These are phyloP conservation scores for Fraxinus americana DNA, from an alignment of 257 asterid species.

Conservation along the genomic window DNA sequence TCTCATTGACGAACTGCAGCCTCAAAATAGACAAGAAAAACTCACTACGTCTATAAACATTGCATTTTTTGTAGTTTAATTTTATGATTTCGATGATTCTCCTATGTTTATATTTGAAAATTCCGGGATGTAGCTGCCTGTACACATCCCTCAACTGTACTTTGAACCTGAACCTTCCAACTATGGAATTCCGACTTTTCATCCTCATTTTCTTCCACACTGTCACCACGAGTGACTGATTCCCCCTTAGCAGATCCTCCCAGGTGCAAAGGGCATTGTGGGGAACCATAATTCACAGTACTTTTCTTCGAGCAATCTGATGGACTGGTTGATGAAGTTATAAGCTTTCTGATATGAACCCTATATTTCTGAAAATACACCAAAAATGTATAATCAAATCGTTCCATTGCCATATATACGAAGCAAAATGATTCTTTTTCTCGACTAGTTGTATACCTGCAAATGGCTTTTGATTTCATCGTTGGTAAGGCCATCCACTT, in stretches of 20 bases:
- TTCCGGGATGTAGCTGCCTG: no score
- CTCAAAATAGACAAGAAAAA: neutral
- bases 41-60: neutral
- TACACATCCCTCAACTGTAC: no score
- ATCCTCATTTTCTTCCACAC: conserved; percentile 38
- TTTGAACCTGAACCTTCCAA: no score
- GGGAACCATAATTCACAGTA: conserved; percentile 30
- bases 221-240: conserved; percentile 32
- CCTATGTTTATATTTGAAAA: no score
- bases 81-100: no score
- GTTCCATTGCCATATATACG: neutral
- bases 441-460: conserved; percentile 23
- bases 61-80: no score
- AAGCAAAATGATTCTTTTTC: neutral
- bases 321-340: conserved; percentile 17
- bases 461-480: conserved; percentile 53
- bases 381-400: no score
- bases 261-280: conserved; percentile 44
- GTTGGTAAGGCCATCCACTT: conserved; percentile 40
- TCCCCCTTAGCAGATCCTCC: conserved; percentile 31
- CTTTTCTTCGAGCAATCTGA: conserved; percentile 6
- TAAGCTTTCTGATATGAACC: conserved; percentile 48
- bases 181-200: conserved; percentile 40
- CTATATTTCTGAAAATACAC: conserved; percentile 54
- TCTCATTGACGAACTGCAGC: neutral